Evolutionary conservation across 2,329 filamentous ascomycete genomes (phyloP).

Genomic region (Phaeosphaeriaceae sp.): DNA sequence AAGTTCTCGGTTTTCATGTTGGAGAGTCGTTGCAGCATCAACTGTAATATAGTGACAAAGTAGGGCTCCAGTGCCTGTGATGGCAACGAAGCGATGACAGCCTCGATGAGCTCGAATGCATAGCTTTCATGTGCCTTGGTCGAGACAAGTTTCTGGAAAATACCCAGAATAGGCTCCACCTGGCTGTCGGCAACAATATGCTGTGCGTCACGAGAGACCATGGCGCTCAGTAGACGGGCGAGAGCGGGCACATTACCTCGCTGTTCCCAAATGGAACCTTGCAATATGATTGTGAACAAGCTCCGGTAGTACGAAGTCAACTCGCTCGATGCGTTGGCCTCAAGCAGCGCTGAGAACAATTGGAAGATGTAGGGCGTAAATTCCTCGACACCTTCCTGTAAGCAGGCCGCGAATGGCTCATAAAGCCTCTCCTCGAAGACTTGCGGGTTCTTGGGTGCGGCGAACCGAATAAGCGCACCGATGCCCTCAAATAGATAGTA

Average conservation of each 20-base stretch:
- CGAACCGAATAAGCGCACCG: constrained; percentile 84
- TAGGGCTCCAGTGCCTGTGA: constrained; percentile 77
- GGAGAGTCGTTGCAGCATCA: constrained; percentile 77
- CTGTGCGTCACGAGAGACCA: constrained; percentile 78
- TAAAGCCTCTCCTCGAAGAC: constrained; percentile 84
- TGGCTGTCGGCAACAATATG: constrained; percentile 81
- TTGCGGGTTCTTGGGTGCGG: constrained; percentile 70
- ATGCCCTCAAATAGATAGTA: constrained; percentile 98
- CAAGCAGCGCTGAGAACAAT: constrained; percentile 87
- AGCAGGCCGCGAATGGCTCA: constrained; percentile 79
- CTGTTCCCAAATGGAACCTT: constrained; percentile 86
- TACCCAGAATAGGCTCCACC: constrained; percentile 85
- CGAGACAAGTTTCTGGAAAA: constrained; percentile 89
- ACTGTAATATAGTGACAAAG: constrained; percentile 78
- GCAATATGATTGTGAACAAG: constrained; percentile 78
- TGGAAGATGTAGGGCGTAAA: constrained; percentile 98
- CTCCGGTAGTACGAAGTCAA: constrained; percentile 82
- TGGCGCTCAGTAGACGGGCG: constrained; percentile 80
- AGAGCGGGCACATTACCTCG: constrained; percentile 93
- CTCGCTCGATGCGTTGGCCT: constrained; percentile 79
- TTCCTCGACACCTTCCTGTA: constrained; percentile 85
- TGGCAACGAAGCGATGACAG: constrained; percentile 75
- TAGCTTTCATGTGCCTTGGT: constrained; percentile 85
- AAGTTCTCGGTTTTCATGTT: constrained; percentile 83
- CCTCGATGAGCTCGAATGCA: constrained; percentile 89